A percentile compares a stretch with the other conserved stretches of the same genome.
Evolutionary conservation across 1,284 basidiomycete species (phyloP).

Genomic region (Moesziomyces parantarcticus): DNA sequence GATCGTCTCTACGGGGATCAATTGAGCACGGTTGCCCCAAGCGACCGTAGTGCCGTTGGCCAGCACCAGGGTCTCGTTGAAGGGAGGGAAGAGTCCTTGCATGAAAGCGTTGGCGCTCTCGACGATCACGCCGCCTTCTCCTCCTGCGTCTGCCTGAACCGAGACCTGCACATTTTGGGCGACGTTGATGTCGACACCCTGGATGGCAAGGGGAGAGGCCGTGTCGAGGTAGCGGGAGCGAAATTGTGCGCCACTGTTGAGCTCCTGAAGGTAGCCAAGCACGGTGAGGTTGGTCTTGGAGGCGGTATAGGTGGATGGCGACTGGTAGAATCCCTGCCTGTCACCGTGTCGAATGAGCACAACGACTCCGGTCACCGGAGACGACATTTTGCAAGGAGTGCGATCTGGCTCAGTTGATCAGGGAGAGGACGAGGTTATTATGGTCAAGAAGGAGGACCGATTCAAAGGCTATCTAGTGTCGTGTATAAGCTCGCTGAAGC

Average conservation of each 20-base stretch:
- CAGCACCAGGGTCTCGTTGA: constrained; percentile 49
- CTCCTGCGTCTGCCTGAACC: constrained; percentile 72
- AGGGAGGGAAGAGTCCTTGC: constrained; percentile 61
- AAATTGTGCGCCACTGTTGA: constrained; percentile 77
- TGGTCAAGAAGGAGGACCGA: background rate
- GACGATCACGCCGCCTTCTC: constrained; percentile 84
- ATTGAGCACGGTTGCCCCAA: constrained; percentile 82
- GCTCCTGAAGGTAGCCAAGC: constrained; percentile 79
- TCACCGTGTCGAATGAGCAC: constrained; percentile 86
- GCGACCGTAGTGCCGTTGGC: constrained; percentile 80
- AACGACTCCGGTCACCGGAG: constrained; percentile 77
- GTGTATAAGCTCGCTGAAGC: background rate
- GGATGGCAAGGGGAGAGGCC: constrained; percentile 72
- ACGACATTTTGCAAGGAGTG: constrained; percentile 12
- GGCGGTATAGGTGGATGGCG: constrained; percentile 72
- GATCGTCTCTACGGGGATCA: constrained; percentile 77
- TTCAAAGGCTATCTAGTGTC: background rate
- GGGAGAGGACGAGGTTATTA: background rate
- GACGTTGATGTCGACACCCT: constrained; percentile 71
- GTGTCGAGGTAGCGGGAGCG: constrained; percentile 77
- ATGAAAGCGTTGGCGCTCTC: constrained; percentile 73
- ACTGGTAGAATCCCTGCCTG: constrained; percentile 71
- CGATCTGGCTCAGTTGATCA: no score
- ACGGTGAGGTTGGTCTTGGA: constrained; percentile 82
- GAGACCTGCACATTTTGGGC: constrained; percentile 48